Percentiles rank a stretch among this genome's conserved stretches.
Evolutionary conservation across 768 basidiomycete species (phyloP).

Genomic region (Glaciozyma martinii): DNA sequence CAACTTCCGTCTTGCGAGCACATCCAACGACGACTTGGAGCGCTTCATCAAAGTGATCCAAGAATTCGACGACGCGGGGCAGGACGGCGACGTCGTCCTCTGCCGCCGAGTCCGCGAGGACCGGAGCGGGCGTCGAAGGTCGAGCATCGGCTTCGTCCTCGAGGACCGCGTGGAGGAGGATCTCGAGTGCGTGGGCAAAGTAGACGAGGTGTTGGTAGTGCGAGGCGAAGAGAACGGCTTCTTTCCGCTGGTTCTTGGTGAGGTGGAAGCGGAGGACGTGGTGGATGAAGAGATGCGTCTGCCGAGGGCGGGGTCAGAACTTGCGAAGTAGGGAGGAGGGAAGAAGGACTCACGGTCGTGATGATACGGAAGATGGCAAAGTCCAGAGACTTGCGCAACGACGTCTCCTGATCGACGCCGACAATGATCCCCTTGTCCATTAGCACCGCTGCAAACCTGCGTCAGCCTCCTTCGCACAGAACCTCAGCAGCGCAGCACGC

Average conservation of each 20-base stretch:
- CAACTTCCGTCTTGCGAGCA: slow-evolving; percentile 90
- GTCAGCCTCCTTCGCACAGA: background rate
- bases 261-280: slow-evolving; percentile 80
- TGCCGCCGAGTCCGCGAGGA: background rate
- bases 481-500: slow-evolving; percentile 32
- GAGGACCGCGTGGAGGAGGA: slow-evolving; percentile 83
- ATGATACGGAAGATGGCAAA: slow-evolving; percentile 87
- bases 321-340: background rate
- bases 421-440: slow-evolving; percentile 99
- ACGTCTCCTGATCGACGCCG: slow-evolving; percentile 82
- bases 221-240: slow-evolving; percentile 75
- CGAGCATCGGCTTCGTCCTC: slow-evolving; percentile 59
- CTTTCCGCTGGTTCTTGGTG: slow-evolving; percentile 51
- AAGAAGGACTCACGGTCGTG: slow-evolving; percentile 56
- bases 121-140: background rate
- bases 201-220: slow-evolving; percentile 82
- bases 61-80: slow-evolving; percentile 67
- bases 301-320: background rate
- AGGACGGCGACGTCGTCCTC: slow-evolving; percentile 42
- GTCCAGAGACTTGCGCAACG: slow-evolving; percentile 61
- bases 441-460: slow-evolving; percentile 59
- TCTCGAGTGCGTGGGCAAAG: slow-evolving; percentile 87
- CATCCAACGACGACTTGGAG: slow-evolving; percentile 92
- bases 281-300: slow-evolving; percentile 92
- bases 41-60: slow-evolving; percentile 86